Evolutionary conservation across 768 basidiomycete genomes (phyloP).

Genomic region (Amanita pseudoporphyria): DNA sequence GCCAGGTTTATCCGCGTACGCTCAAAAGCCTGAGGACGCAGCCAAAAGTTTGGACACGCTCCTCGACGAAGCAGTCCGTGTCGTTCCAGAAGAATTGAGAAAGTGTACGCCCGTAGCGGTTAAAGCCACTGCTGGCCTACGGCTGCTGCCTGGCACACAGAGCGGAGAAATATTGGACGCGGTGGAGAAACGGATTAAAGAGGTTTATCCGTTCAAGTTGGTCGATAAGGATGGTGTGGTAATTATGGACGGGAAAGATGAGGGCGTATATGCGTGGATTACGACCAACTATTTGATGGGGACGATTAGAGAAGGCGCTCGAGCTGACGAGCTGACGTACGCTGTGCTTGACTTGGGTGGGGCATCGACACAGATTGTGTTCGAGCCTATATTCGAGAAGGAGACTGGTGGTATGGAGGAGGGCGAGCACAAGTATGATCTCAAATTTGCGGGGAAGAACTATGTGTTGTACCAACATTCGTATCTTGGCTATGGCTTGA

Average conservation of each 20-base stretch:
- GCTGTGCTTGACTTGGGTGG: slow-evolving; percentile 96
- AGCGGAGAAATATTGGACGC: slow-evolving; percentile 66
- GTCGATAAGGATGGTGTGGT: slow-evolving; percentile 52
- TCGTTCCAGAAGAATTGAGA: slow-evolving; percentile 63
- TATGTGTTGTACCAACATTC: slow-evolving; percentile 94
- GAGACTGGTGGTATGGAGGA: slow-evolving; percentile 38
- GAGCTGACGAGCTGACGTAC: slow-evolving; percentile 32
- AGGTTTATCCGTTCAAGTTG: slow-evolving; percentile 57
- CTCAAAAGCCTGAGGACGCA: slow-evolving; percentile 50
- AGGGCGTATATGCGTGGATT: slow-evolving; percentile 97
- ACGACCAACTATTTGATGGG: slow-evolving; percentile 90
- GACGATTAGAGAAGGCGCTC: slow-evolving; percentile 36
- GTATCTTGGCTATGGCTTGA: slow-evolving; percentile 93
- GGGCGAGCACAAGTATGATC: slow-evolving; percentile 88
- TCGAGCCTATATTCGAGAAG: slow-evolving; percentile 60
- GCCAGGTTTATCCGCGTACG: slow-evolving; percentile 69
- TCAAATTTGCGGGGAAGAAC: slow-evolving; percentile 60
- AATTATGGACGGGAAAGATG: slow-evolving; percentile 93
- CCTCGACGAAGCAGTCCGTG: slow-evolving; percentile 67
- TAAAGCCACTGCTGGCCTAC: slow-evolving; percentile 84
- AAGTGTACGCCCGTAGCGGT: slow-evolving; percentile 83
- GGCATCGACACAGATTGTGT: slow-evolving; percentile 96
- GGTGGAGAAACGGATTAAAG: slow-evolving; percentile 49
- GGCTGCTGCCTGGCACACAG: slow-evolving; percentile 55
- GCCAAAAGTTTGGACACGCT: slow-evolving; percentile 73